Conservation (phyloP, 2,329 filamentous ascomycete species). For the Cladorrhinum sp. region DNA sequence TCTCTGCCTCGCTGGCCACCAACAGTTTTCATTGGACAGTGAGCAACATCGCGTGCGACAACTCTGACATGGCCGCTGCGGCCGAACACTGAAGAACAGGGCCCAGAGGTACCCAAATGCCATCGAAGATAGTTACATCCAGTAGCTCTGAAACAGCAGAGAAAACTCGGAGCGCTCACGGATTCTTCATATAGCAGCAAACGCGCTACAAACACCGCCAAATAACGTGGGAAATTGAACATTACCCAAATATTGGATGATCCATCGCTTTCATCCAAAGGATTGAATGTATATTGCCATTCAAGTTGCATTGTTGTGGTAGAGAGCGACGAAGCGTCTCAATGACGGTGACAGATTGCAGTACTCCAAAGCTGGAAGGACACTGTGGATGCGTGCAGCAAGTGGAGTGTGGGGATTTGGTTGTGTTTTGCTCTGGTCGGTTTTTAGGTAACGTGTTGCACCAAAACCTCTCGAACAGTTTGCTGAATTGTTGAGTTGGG, state of each 20-base stretch:
- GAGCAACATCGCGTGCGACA: conserved; percentile 13
- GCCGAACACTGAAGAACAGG: conserved; percentile 16
- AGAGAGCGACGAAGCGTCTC: conserved; percentile 6
- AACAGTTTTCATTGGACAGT: conserved; percentile 15
- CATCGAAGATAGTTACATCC: conserved; percentile 15
- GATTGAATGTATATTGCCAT: not conserved
- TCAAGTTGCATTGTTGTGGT: conserved; percentile 1
- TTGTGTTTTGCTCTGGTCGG: not conserved
- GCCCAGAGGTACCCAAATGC: conserved; percentile 15
- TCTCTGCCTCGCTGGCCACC: conserved; percentile 20
- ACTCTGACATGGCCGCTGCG: conserved; percentile 3
- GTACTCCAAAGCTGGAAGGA: not conserved
- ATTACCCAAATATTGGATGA: not conserved
- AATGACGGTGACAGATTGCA: conserved; percentile 10
- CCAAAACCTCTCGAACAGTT: not conserved
- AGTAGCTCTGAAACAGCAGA: conserved; percentile 19
- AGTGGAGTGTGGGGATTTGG: not conserved
- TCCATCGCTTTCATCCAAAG: not conserved
- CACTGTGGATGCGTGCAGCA: not conserved
- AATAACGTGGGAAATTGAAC: conserved; percentile 10
- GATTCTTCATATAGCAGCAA: conserved; percentile 10
- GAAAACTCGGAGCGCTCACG: not conserved
- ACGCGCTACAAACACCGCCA: conserved; percentile 6
- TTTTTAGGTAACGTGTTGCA: conserved; percentile 15
- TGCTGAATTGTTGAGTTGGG: not conserved